phyloP scores from a whole-genome alignment of 345 rosid genomes.

The Moringa oleifera region DNA sequence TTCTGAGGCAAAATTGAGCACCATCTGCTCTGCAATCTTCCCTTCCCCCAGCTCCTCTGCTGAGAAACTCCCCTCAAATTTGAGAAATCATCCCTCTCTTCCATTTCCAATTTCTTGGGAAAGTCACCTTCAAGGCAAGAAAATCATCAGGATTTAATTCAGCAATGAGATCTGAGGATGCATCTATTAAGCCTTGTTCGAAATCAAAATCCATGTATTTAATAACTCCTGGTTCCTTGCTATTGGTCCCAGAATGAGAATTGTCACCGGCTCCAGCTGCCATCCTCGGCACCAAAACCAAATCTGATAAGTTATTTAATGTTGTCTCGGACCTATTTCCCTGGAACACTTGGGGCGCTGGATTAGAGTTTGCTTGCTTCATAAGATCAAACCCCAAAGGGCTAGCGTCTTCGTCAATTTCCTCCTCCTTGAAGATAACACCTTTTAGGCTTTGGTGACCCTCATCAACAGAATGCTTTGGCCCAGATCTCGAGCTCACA shows the following conservation, averaged over 20 bases:
- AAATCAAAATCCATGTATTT: constrained; percentile 49
- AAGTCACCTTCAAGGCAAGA: constrained; percentile 55
- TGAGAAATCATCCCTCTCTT: constrained; percentile 22
- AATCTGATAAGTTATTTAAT: constrained; percentile 12
- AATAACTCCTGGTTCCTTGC: constrained; percentile 6
- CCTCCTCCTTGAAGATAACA: constrained; percentile 56
- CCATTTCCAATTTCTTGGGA: constrained; percentile 30
- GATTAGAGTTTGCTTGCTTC: constrained; percentile 23
- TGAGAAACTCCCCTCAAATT: constrained; percentile 14
- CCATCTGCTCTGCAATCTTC: constrained; percentile 51
- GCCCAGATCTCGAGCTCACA: constrained; percentile 17
- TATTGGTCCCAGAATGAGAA: constrained; percentile 9
- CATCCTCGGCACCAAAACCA: constrained; percentile 8
- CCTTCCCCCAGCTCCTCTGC: constrained; percentile 78
- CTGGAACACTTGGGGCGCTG: constrained; percentile 16
- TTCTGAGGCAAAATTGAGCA: background rate
- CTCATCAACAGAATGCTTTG: constrained; percentile 19
- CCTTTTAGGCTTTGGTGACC: constrained; percentile 34
- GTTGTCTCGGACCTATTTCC: constrained; percentile 18
- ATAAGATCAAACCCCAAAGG: constrained; percentile 42
- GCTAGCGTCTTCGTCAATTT: constrained; percentile 47
- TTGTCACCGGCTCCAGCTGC: constrained; percentile 10
- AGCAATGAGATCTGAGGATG: constrained; percentile 56
- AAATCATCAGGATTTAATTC: constrained; percentile 65
- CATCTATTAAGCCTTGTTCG: constrained; percentile 63